Conservation (phyloP, 2,329 filamentous ascomycete genomes). For the Aspergillus neoniger region DNA sequence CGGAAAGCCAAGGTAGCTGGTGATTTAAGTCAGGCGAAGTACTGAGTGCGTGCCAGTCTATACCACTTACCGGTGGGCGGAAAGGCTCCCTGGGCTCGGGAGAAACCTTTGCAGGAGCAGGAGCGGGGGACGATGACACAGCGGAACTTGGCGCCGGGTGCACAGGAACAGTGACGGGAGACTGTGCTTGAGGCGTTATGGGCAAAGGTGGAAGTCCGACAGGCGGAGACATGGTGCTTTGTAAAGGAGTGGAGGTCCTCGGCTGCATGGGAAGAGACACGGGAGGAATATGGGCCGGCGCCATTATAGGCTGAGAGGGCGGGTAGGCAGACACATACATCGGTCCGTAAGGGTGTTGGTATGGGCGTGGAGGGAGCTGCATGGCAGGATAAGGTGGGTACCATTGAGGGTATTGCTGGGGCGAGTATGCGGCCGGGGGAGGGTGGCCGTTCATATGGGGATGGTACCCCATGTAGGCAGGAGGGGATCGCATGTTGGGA, state of each 20-base stretch:
- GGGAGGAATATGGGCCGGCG: conserved; percentile 39
- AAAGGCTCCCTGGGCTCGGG: conserved; percentile 46
- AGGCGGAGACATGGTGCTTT: conserved; percentile 38
- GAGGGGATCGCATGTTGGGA: conserved; percentile 59
- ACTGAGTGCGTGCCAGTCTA: neutral
- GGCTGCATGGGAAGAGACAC: conserved; percentile 40
- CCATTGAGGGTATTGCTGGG: conserved; percentile 50
- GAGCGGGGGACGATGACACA: conserved; percentile 34
- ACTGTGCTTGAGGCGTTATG: conserved; percentile 34
- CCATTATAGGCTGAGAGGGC: conserved; percentile 43
- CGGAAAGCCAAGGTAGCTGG: conserved; percentile 63
- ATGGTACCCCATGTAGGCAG: conserved; percentile 60
- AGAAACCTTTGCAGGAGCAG: conserved; percentile 27
- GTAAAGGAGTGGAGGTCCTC: conserved; percentile 40
- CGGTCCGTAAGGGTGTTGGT: conserved; percentile 44
- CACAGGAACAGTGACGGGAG: conserved; percentile 25
- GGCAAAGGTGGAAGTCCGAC: conserved; percentile 30
- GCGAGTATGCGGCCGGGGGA: conserved; percentile 45
- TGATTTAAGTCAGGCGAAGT: neutral
- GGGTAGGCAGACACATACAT: conserved; percentile 49
- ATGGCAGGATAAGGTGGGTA: conserved; percentile 47
- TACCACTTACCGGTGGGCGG: conserved; percentile 49
- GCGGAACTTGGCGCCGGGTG: conserved; percentile 34
- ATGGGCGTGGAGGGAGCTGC: conserved; percentile 43
- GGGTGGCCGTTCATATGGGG: conserved; percentile 59